A percentile compares a stretch with the other conserved stretches of the same genome.
Conservation (phyloP, 768 basidiomycete genomes). For the Kwoniella mangroviensis region DNA sequence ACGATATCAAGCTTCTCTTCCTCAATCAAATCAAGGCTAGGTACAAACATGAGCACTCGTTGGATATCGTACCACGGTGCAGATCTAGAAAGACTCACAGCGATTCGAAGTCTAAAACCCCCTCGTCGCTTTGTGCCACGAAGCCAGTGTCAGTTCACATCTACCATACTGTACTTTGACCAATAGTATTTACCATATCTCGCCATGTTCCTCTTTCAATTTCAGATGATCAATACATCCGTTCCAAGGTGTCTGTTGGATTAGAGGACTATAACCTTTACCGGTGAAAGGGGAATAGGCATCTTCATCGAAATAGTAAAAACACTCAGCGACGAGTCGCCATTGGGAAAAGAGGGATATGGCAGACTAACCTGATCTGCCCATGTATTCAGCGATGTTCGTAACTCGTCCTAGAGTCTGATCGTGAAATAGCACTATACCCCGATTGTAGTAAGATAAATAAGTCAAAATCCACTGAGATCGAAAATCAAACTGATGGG, state of each 20-base stretch:
- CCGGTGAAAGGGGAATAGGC: constrained; percentile 19
- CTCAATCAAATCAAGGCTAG: constrained; percentile 16
- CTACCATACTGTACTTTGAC: too few species aligned
- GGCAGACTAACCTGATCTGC: constrained; percentile 5
- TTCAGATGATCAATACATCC: constrained; percentile 18
- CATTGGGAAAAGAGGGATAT: too few species aligned
- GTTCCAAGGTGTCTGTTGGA: constrained; percentile 16
- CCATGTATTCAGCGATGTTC: constrained; percentile 17
- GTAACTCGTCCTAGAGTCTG: constrained; percentile 9
- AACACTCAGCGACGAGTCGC: too few species aligned
- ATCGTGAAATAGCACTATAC: constrained; percentile 16
- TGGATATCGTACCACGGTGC: neutral
- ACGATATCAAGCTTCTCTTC: constrained; percentile 16
- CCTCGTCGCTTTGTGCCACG: constrained; percentile 5
- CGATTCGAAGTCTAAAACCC: constrained; percentile 8
- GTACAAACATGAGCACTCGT: neutral
- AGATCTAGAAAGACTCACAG: neutral
- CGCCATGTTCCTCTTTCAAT: constrained; percentile 24
- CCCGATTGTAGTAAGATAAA: too few species aligned
- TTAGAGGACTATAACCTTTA: constrained; percentile 16
- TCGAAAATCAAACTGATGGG: too few species aligned
- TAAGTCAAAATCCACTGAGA: neutral
- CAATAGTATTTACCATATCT: constrained; percentile 7
- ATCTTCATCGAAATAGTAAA: neutral
- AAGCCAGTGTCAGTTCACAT: neutral